Conservation (phyloP, 2,329 filamentous ascomycete genomes). For the Cladosporium austrohemisphaericum region DNA sequence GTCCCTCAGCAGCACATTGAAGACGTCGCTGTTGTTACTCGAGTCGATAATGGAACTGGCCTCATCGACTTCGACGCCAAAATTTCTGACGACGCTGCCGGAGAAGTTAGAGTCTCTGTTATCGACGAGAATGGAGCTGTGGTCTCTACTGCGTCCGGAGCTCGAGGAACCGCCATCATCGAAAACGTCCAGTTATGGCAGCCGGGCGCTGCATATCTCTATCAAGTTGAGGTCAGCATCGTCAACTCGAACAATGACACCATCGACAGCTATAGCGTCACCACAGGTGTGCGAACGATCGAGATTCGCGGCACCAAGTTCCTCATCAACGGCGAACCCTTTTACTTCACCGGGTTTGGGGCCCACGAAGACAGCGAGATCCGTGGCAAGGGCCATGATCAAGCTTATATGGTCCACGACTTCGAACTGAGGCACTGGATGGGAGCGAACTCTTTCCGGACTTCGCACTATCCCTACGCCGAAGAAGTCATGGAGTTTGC, state of each 20-base stretch:
- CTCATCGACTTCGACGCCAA: slow-evolving; percentile 12
- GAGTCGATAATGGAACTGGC: slow-evolving; percentile 4
- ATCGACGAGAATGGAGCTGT: slow-evolving; percentile 2
- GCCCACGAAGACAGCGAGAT: slow-evolving; percentile 8
- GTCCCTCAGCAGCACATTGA: slow-evolving; percentile 12
- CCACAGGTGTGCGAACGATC: slow-evolving; percentile 7
- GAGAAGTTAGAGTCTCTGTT: background rate
- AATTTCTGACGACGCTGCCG: background rate
- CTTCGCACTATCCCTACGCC: slow-evolving; percentile 14
- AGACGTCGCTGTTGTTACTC: slow-evolving; percentile 6
- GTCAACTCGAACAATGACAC: background rate
- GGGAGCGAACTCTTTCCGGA: slow-evolving; percentile 14
- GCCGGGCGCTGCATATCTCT: slow-evolving; percentile 8
- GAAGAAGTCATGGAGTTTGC: slow-evolving; percentile 15
- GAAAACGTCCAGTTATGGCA: slow-evolving; percentile 8
- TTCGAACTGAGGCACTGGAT: slow-evolving; percentile 12
- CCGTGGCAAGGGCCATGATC: slow-evolving; percentile 12
- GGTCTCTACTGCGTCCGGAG: background rate
- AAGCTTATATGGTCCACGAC: slow-evolving; percentile 13
- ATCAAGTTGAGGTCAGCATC: slow-evolving; percentile 7
- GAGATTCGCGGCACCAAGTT: slow-evolving; percentile 8
- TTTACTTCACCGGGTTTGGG: slow-evolving; percentile 15
- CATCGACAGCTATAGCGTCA: slow-evolving; percentile 10
- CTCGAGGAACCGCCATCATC: background rate
- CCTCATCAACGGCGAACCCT: slow-evolving; percentile 13